Base-by-base conservation (phyloP, 306 rosid species). In the Trifolium repens region DNA sequence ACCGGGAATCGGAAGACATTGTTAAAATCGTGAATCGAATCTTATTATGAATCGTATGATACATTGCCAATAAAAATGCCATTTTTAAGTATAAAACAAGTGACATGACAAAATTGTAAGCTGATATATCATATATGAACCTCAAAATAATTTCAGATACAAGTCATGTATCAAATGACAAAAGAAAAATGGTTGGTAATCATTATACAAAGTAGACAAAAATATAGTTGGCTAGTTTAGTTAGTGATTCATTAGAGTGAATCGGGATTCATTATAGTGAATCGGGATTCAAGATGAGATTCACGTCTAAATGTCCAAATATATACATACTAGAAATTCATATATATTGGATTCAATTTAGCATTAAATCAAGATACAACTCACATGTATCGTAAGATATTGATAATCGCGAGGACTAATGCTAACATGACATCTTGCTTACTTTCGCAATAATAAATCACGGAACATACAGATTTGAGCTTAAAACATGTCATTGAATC, bases 401-500 rank as follows among this genome's bases (percentile, higher is more conserved):
- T 50, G 9, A 50, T 50, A 50, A 5, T 5, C 55, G 6, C 8
- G 55, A 50, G 42, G 8, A 49, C 35, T 52, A 72, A 32, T 39
- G 9, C 35, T 37, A 37, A 37, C 9, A 2, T 1, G 9, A 24
- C 32, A 43, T 78, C 40, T 35, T 27, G 42, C 30, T 77, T 59
- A 32, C 67, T 19, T 69, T 9, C 63, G 46, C 69, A 8, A 13
- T 22, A 53, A 27, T 43, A 76, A 43, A 55, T 54, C 9, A 27
- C 5, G 22, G 22, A 46, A 26, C 46, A 44, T 46, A 7, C 71
- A 10, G 70, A 70, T 34, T 49, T 60, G 76, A 61, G 64, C 76
- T 37, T 44, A 58, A 50, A 49, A 8, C 1, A 37, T 12, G 60
- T 12, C 43, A 37, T 39, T 46, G 61, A 15, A 79, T 63, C 67